phyloP scores from a whole-genome alignment of 2,329 filamentous ascomycete genomes.

The Cytospora schulzeri region DNA sequence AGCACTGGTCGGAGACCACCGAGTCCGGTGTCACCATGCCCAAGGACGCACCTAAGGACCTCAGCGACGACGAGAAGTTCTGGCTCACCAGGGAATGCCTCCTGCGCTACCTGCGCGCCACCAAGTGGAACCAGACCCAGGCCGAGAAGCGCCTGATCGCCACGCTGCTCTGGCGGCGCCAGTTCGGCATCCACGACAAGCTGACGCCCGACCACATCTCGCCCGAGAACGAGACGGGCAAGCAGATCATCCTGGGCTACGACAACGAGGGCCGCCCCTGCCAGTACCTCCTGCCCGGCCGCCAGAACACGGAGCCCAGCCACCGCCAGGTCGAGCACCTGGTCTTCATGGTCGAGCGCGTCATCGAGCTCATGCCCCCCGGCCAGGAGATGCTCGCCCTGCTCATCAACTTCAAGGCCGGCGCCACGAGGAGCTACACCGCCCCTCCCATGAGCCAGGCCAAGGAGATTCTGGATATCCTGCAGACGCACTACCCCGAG shows the following conservation, averaged over 20 bases:
- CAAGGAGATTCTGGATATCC: conserved; percentile 81
- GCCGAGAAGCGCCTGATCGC: conserved; percentile 77
- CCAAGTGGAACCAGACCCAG: conserved; percentile 81
- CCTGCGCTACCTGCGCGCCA: conserved; percentile 87
- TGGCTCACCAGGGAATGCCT: conserved; percentile 94
- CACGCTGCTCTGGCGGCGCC: conserved; percentile 85
- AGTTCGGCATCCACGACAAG: conserved; percentile 75
- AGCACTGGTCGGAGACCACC: conserved; percentile 55
- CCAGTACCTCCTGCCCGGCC: conserved; percentile 84
- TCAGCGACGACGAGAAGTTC: conserved; percentile 79
- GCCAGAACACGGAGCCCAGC: conserved; percentile 87
- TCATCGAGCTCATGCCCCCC: conserved; percentile 83
- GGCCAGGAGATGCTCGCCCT: conserved; percentile 85
- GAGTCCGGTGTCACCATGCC: conserved; percentile 20
- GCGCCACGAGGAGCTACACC: conserved; percentile 72
- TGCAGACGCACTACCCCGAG: conserved; percentile 96
- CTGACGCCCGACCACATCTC: conserved; percentile 86
- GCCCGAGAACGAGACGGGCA: conserved; percentile 93
- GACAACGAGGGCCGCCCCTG: conserved; percentile 86
- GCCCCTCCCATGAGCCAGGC: conserved; percentile 74
- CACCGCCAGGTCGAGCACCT: conserved; percentile 90
- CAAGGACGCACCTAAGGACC: conserved; percentile 62
- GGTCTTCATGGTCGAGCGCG: conserved; percentile 92
- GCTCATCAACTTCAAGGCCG: conserved; percentile 88
- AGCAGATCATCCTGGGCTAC: conserved; percentile 87